Evolutionary conservation across 2,329 filamentous ascomycete species (phyloP), one percentile per base, ranked within the genome.

Genomic region (Beauveria sp.): DNA sequence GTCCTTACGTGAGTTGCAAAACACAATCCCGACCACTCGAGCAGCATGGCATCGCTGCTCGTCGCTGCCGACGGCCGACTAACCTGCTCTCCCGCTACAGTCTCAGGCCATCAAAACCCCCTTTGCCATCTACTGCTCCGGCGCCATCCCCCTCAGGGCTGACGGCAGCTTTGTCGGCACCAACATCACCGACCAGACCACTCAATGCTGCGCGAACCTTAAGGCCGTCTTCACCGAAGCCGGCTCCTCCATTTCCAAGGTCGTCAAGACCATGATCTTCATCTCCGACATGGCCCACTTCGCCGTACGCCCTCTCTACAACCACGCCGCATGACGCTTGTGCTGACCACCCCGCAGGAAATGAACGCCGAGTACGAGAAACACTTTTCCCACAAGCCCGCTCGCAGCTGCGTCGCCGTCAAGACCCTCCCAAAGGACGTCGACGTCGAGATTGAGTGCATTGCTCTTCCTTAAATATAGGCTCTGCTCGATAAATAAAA

Each of bases 181-280:
- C 66, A 79, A 78, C 68, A 87, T 88, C 67, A 79, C 79, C 70
- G 79, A 92, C 68, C 84, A 86, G 77, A 87, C 85, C 31, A 76
- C 77, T 58, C 78, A 81, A 67, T 85, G 82, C 76, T 81, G 91
- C 74, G 80, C 89, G 76, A 96, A 96, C 77, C 84, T 97, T 71
- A 83, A 88, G 74, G 89, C 90, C 49, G 91, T 98, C 62, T 85
- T 98, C 57, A 83, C 86, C 64, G 91, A 88, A 69, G 91, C 92
- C 26, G 91, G 90, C 60, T 93, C 89, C 24, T 85, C 83, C 58
- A 83, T 98, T 63, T 77, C 84, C 66, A 90, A 87, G 75, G 88
- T 96, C 52, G 90, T 97, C 78, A 96, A 97, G 83, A 89, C 92
- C 69, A 91, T 87, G 73, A 88, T 96, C 72, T 98, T 97, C 83